Evolutionary conservation across 2,329 filamentous ascomycete species (phyloP).

Genomic region (Colletotrichum cordylinicola): DNA sequence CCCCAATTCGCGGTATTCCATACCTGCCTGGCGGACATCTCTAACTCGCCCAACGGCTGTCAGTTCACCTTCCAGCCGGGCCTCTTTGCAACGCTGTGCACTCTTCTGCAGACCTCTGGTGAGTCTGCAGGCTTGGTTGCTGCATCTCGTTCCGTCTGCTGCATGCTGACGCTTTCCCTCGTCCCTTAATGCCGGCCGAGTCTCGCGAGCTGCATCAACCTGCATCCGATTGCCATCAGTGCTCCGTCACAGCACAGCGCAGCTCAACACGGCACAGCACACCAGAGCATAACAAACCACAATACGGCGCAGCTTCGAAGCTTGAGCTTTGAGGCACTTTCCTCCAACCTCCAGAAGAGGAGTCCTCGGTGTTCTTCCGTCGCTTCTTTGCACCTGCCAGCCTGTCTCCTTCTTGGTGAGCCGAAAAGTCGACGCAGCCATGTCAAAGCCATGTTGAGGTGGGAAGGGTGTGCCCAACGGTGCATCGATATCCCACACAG

Average conservation of each 20-base stretch:
- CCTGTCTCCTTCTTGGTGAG: background rate
- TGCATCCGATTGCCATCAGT: background rate
- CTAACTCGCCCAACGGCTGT: background rate
- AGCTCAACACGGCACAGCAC: background rate
- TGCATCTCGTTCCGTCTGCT: slow-evolving; percentile 7
- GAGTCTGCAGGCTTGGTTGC: background rate
- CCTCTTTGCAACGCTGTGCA: background rate
- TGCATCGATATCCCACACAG: background rate
- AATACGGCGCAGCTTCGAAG: background rate
- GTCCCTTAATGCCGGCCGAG: background rate
- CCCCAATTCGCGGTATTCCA: background rate
- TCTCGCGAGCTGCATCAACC: slow-evolving; percentile 1
- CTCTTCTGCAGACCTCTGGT: background rate
- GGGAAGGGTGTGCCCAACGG: background rate
- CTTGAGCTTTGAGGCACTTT: background rate
- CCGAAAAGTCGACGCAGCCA: background rate
- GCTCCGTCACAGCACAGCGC: background rate
- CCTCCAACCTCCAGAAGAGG: background rate
- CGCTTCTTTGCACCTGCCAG: background rate
- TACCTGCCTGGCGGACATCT: background rate
- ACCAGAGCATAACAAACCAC: background rate
- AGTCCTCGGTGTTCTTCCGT: slow-evolving; percentile 10
- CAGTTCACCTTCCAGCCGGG: slow-evolving; percentile 1
- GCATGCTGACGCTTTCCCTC: background rate
- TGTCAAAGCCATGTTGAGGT: background rate